These are phyloP conservation scores for Sabuloglossum arenarium DNA, from an alignment of 495 filamentous ascomycete species.

Conservation along the genomic window DNA sequence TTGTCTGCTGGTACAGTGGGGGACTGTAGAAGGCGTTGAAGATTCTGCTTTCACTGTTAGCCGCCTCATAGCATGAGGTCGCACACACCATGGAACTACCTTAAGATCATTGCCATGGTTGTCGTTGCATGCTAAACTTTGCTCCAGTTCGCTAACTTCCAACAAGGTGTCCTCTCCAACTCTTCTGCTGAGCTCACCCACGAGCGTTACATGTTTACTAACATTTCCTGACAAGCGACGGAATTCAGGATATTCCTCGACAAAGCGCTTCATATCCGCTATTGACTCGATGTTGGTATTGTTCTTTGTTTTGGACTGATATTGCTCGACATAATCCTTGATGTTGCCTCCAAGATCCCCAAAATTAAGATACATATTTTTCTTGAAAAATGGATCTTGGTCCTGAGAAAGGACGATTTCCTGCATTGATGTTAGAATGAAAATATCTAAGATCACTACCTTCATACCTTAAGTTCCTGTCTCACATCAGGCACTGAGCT, in stretches of 20 bases:
- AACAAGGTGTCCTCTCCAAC: slow-evolving; percentile 69
- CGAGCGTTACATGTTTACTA: slow-evolving; percentile 92
- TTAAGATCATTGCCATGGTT: slow-evolving; percentile 76
- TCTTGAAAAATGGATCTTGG: slow-evolving; percentile 98
- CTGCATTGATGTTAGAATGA: slow-evolving; percentile 6
- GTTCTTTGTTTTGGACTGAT: slow-evolving; percentile 82
- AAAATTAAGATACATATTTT: slow-evolving; percentile 99
- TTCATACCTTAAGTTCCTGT: slow-evolving; percentile 49
- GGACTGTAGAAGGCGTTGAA: slow-evolving; percentile 66
- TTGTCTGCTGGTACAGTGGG: slow-evolving; percentile 50
- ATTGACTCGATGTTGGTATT: slow-evolving; percentile 93
- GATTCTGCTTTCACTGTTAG: slow-evolving; percentile 29
- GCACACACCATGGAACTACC: slow-evolving; percentile 19
- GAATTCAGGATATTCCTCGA: slow-evolving; percentile 97
- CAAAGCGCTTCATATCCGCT: slow-evolving; percentile 95
- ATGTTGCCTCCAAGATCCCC: slow-evolving; percentile 93
- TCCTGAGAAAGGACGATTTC: slow-evolving; percentile 94
- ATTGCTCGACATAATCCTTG: slow-evolving; percentile 96
- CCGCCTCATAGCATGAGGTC: neutral
- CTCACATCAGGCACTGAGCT: slow-evolving; percentile 72
- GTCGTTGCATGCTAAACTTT: slow-evolving; percentile 91
- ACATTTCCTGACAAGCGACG: slow-evolving; percentile 92
- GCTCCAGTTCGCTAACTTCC: slow-evolving; percentile 90
- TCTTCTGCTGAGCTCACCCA: slow-evolving; percentile 73
- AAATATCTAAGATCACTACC: neutral